A percentile compares a stretch with the other conserved stretches of the same genome.
phyloP scores from a whole-genome alignment of 2,329 filamentous ascomycete genomes.

The Calonectria fujianensis region DNA sequence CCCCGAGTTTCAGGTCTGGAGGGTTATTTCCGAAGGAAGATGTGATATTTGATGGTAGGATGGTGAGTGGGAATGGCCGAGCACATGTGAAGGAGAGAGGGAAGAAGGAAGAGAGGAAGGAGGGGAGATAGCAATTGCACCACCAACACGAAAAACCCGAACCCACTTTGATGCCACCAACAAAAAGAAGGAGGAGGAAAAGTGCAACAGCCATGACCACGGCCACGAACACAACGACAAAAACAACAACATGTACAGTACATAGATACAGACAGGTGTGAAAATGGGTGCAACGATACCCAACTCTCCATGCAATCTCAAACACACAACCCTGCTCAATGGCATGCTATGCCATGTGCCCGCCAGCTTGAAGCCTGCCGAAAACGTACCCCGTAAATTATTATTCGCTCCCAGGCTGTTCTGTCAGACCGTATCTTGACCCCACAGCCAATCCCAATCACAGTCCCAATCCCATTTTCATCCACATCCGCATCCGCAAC shows the following conservation, averaged over 20 bases:
- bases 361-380: conserved; percentile 9
- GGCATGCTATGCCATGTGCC: conserved; percentile 6
- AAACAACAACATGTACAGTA: conserved; percentile 3
- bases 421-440: conserved; percentile 30
- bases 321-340: conserved; percentile 15
- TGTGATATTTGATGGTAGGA: not conserved
- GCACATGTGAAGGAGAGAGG: not conserved
- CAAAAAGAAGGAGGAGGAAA: not conserved
- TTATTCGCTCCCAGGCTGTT: conserved; percentile 22
- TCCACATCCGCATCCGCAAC: conserved; percentile 20
- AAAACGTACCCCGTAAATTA: conserved; percentile 22
- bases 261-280: not conserved
- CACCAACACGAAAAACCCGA: not conserved
- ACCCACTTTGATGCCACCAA: not conserved
- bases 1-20: conserved; percentile 16
- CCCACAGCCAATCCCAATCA: conserved; percentile 29
- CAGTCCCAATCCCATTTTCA: conserved; percentile 22
- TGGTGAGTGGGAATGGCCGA: not conserved
- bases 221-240: too few species aligned
- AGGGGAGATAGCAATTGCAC: not conserved
- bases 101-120: not conserved
- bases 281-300: conserved; percentile 14
- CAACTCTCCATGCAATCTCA: conserved; percentile 22
- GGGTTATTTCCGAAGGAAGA: conserved; percentile 1
- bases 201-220: not conserved